Evolutionary conservation across 129 eudicot genomes (phyloP).

Genomic region (Artemisia tridentata): DNA sequence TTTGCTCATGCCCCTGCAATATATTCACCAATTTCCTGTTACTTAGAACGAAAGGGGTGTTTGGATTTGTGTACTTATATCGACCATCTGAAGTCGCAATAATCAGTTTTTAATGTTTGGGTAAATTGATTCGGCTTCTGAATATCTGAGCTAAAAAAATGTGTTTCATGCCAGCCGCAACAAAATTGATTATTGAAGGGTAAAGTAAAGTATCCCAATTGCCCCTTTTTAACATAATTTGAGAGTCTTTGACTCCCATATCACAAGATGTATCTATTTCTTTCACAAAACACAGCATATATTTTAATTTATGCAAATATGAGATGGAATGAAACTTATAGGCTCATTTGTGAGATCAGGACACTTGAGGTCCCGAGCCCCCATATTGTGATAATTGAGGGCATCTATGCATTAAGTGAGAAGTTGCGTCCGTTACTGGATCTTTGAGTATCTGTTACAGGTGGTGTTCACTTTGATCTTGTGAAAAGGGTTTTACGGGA

Average conservation of each 20-base stretch:
- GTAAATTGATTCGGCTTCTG: not conserved
- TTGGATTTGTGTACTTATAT: too few species aligned
- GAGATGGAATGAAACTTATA: too few species aligned
- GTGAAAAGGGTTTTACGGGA: slow-evolving; percentile 91
- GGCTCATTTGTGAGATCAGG: too few species aligned
- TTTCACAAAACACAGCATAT: too few species aligned
- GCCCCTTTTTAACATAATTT: too few species aligned
- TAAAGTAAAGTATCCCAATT: too few species aligned
- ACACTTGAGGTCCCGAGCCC: slow-evolving; percentile 88
- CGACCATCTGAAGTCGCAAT: not conserved
- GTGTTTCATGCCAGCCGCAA: slow-evolving; percentile 5
- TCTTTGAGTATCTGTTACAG: slow-evolving; percentile 91
- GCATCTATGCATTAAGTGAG: slow-evolving; percentile 88
- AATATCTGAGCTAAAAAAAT: not conserved
- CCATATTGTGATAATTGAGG: slow-evolving; percentile 84
- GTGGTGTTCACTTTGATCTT: slow-evolving; percentile 95
- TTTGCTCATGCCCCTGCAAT: too few species aligned
- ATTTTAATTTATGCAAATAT: too few species aligned
- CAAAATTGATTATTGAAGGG: not conserved
- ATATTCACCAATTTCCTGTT: too few species aligned
- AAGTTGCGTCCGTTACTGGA: slow-evolving; percentile 76
- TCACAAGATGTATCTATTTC: too few species aligned
- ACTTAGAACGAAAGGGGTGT: too few species aligned
- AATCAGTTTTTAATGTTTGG: not conserved
- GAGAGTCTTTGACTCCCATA: too few species aligned